Conservation (phyloP, 306 rosid genomes). For the Lathyrus aphaca region DNA sequence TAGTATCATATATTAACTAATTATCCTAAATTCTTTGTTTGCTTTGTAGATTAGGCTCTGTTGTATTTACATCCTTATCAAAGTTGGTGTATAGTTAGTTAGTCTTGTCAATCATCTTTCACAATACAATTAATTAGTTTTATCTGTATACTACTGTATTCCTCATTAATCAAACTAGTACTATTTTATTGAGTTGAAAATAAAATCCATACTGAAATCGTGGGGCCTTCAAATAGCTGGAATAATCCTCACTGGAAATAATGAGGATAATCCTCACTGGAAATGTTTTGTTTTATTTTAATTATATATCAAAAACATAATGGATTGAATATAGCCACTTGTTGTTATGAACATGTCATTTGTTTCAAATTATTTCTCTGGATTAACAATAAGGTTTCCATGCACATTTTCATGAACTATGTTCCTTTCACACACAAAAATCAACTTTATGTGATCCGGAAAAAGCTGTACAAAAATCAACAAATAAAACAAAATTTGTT, state of each 20-base stretch:
- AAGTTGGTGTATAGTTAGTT: slow-evolving; percentile 40
- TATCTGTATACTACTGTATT: neutral
- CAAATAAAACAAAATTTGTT: too few relatives aligned
- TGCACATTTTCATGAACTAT: neutral
- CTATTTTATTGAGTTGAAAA: neutral
- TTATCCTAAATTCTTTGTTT: neutral
- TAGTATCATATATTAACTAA: too few relatives aligned
- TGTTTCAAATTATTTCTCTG: neutral
- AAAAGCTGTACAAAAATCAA: too few relatives aligned
- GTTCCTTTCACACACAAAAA: neutral
- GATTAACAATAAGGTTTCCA: slow-evolving; percentile 5
- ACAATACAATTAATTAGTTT: neutral
- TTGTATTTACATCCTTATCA: slow-evolving; percentile 30
- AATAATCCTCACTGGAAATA: neutral
- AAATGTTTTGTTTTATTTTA: too few relatives aligned
- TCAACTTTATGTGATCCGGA: slow-evolving; percentile 8
- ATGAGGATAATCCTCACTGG: neutral
- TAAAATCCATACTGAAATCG: neutral
- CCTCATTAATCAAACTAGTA: neutral
- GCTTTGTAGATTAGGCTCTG: neutral
- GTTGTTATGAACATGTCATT: neutral
- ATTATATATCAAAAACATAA: too few relatives aligned
- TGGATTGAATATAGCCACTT: neutral
- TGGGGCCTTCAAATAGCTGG: neutral
- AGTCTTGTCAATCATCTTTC: slow-evolving; percentile 39